A percentile compares a stretch with the other conserved stretches of the same genome.
These are phyloP conservation scores for Coemansia sp. DNA, from an alignment of 192 early-diverging fungal genomes.

Conservation along the genomic window DNA sequence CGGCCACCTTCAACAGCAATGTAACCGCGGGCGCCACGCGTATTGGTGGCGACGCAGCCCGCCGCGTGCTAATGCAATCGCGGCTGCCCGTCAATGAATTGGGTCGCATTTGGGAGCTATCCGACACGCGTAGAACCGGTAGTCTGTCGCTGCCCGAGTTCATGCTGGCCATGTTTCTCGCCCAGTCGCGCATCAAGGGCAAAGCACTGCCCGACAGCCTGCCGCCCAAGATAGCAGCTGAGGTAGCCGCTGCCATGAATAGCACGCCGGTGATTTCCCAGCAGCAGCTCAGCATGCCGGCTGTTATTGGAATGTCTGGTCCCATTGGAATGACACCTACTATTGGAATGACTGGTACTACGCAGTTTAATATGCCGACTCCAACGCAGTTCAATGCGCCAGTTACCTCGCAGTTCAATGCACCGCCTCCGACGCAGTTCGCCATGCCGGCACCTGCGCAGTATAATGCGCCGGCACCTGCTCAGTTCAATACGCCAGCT, in stretches of 20 bases:
- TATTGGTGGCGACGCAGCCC: slow-evolving; percentile 56
- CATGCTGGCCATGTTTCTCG: slow-evolving; percentile 66
- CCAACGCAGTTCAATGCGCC: not conserved
- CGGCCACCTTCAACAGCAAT: slow-evolving; percentile 27
- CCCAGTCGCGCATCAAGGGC: slow-evolving; percentile 58
- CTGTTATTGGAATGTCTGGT: not conserved
- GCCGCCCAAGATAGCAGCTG: slow-evolving; percentile 54
- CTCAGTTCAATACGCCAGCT: not conserved
- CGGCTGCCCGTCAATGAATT: slow-evolving; percentile 56
- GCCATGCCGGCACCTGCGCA: not conserved
- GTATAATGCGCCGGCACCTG: not conserved
- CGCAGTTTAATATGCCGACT: not conserved
- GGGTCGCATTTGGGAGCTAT: slow-evolving; percentile 64
- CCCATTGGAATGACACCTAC: not conserved
- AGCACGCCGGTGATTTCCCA: no score
- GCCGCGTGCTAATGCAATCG: slow-evolving; percentile 59
- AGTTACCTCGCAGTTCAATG: no score
- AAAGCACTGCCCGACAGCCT: slow-evolving; percentile 55
- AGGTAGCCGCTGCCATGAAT: slow-evolving; percentile 33
- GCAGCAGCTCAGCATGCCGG: not conserved
- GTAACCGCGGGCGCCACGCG: slow-evolving; percentile 8
- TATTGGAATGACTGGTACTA: not conserved
- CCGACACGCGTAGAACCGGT: slow-evolving; percentile 53
- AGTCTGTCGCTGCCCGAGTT: slow-evolving; percentile 65
- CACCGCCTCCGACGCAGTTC: not conserved